Evolutionary conservation across 768 basidiomycete genomes (phyloP).

Genomic region (Trametes meyenii): DNA sequence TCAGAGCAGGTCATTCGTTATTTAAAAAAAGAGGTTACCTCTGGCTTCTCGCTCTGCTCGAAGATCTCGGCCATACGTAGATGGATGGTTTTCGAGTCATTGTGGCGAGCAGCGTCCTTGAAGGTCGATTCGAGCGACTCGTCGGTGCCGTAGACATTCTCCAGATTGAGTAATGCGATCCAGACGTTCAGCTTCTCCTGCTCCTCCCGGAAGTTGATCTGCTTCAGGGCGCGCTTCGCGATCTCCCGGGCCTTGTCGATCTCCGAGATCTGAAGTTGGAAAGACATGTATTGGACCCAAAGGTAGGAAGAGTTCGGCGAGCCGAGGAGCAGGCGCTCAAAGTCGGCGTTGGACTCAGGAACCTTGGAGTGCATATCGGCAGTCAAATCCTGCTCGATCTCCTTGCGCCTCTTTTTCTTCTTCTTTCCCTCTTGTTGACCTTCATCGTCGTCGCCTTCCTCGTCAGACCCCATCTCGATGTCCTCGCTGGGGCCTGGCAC

Average conservation of each 20-base stretch:
- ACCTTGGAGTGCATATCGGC: conserved; percentile 83
- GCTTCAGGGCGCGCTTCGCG: conserved; percentile 78
- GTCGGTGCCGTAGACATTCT: conserved; percentile 89
- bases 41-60: conserved; percentile 78
- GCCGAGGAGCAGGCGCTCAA: conserved; percentile 88
- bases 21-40: conserved; percentile 49
- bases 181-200: conserved; percentile 95
- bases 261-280: conserved; percentile 96
- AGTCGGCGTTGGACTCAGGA: conserved; percentile 93
- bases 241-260: conserved; percentile 92
- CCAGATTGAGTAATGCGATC: conserved; percentile 94
- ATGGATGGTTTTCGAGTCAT: conserved; percentile 92
- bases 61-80: conserved; percentile 84
- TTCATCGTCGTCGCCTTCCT: conserved; percentile 49
- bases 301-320: conserved; percentile 97
- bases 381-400: conserved; percentile 79
- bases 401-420: conserved; percentile 68
- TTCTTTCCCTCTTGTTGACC: conserved; percentile 55
- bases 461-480: conserved; percentile 45
- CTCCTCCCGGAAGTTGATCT: conserved; percentile 95
- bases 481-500: conserved; percentile 42
- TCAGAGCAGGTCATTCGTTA: background rate
- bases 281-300: conserved; percentile 99
- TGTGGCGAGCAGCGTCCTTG: conserved; percentile 86
- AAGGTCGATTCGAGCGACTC: conserved; percentile 79